A percentile compares a stretch with the other conserved stretches of the same genome.
These are phyloP conservation scores for Penicillium decumbens DNA, from an alignment of 2,329 filamentous ascomycete genomes.

Conservation along the genomic window DNA sequence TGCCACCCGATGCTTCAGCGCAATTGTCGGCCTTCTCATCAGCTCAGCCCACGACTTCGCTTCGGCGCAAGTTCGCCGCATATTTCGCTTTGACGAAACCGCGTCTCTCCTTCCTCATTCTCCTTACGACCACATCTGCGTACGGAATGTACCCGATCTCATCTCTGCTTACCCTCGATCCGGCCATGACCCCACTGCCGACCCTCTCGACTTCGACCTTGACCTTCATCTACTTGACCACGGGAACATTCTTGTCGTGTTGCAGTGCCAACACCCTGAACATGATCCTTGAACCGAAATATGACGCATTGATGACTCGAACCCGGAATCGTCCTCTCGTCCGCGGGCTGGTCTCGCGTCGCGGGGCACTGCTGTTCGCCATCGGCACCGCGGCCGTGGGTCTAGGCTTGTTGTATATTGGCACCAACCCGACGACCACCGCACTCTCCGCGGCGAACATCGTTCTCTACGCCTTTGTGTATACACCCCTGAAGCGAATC, in stretches of 20 bases:
- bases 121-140: constrained; percentile 82
- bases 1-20: constrained; percentile 59
- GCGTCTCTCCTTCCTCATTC: constrained; percentile 82
- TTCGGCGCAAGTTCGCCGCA: constrained; percentile 66
- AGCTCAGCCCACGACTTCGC: constrained; percentile 52
- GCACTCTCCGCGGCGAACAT: constrained; percentile 83
- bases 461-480: constrained; percentile 79
- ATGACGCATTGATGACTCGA: constrained; percentile 89
- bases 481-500: constrained; percentile 87
- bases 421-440: constrained; percentile 90
- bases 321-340: constrained; percentile 88
- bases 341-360: constrained; percentile 67
- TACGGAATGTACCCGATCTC: constrained; percentile 94
- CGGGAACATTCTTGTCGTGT: constrained; percentile 81
- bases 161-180: constrained; percentile 75
- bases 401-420: constrained; percentile 70
- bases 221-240: constrained; percentile 86
- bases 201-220: constrained; percentile 72
- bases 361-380: constrained; percentile 73
- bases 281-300: constrained; percentile 90
- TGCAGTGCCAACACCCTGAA: constrained; percentile 91
- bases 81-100: constrained; percentile 94
- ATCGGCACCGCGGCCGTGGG: constrained; percentile 66
- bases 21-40: constrained; percentile 56
- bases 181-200: constrained; percentile 54